Percentiles rank a stretch among this genome's conserved stretches.
Evolutionary conservation across 306 rosid genomes (phyloP).

Genomic region (Prunus salicina): DNA sequence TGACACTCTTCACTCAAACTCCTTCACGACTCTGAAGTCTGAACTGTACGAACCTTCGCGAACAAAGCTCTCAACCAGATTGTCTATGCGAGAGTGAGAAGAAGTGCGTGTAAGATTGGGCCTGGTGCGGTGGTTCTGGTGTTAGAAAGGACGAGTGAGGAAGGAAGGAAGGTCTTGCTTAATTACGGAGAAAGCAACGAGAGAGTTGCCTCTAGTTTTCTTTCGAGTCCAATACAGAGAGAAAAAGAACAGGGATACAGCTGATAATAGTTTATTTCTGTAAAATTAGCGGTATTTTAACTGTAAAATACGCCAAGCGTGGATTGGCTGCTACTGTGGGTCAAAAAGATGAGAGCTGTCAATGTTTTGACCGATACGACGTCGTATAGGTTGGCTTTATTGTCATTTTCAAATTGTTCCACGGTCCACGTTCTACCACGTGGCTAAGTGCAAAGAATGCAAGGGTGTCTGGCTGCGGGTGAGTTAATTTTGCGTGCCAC

Average conservation of each 20-base stretch:
- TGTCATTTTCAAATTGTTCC: neutral
- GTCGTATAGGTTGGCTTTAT: neutral
- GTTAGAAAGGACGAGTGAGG: neutral
- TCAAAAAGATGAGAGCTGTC: neutral
- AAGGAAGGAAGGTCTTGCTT: neutral
- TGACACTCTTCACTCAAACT: neutral
- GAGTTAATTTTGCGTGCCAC: neutral
- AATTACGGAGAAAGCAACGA: neutral
- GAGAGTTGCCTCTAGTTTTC: neutral
- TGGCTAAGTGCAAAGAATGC: neutral
- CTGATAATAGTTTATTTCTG: neutral
- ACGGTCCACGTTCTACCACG: neutral
- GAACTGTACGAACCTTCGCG: neutral
- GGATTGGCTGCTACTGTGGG: neutral
- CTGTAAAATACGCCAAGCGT: neutral
- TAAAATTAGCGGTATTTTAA: neutral
- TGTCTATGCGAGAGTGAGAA: neutral
- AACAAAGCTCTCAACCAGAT: neutral
- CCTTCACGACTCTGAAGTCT: neutral
- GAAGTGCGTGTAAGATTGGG: neutral
- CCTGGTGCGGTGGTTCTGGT: slow-evolving; percentile 4
- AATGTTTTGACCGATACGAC: no score
- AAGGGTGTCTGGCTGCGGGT: neutral
- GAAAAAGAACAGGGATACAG: neutral
- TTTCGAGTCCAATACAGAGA: neutral